Evolutionary conservation across 495 filamentous ascomycete genomes (phyloP).

Genomic region (Xylaria flabelliformis): DNA sequence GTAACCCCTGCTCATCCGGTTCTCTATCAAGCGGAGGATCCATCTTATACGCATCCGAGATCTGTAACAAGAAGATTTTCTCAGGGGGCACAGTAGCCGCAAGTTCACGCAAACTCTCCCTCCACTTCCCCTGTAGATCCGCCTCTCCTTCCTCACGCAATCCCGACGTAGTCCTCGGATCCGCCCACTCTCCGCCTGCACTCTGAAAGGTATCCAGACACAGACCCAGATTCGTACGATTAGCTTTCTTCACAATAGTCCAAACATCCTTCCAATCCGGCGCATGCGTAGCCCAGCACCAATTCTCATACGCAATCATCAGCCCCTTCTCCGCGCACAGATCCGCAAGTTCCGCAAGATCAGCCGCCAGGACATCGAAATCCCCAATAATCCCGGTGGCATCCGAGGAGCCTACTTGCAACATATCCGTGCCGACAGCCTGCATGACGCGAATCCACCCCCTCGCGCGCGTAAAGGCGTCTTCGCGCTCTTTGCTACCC

Average conservation of each 20-base stretch:
- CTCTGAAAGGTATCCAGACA: conserved; percentile 87
- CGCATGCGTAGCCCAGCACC: conserved; percentile 81
- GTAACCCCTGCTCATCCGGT: conserved; percentile 49
- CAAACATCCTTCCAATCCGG: conserved; percentile 72
- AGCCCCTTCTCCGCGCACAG: conserved; percentile 62
- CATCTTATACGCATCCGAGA: conserved; percentile 78
- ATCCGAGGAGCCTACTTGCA: conserved; percentile 82
- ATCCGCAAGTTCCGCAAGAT: conserved; percentile 69
- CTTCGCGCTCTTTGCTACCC: conserved; percentile 61
- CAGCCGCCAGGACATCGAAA: conserved; percentile 58
- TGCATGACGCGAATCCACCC: conserved; percentile 80
- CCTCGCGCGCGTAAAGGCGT: conserved; percentile 68
- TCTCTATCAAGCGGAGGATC: conserved; percentile 57
- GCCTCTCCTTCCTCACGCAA: neutral
- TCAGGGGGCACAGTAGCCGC: conserved; percentile 63
- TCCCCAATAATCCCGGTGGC: conserved; percentile 53
- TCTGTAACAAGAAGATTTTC: conserved; percentile 79
- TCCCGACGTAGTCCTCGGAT: conserved; percentile 72
- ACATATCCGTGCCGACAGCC: conserved; percentile 69
- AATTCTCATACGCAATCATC: conserved; percentile 80
- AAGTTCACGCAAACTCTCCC: conserved; percentile 61
- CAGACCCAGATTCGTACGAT: conserved; percentile 71
- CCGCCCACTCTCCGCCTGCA: conserved; percentile 75
- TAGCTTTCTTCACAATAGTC: conserved; percentile 66
- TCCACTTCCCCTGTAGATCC: conserved; percentile 58